A percentile compares a stretch with the other conserved stretches of the same genome.
Conservation (phyloP, 305 asterid species). For the Rubia balearica region DNA sequence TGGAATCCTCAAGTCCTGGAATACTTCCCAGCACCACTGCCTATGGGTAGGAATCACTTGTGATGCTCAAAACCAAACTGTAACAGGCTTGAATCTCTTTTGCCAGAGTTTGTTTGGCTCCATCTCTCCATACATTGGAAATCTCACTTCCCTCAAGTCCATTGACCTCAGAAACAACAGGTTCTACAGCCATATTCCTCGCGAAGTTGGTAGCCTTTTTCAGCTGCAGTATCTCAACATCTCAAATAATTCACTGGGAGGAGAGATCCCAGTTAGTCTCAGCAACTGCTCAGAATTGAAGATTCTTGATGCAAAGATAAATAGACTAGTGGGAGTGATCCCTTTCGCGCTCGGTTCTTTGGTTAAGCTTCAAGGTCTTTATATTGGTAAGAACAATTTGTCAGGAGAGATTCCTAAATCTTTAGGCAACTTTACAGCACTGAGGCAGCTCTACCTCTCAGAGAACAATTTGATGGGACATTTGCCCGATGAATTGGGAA, state of each 20-base stretch:
- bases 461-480: constrained; percentile 12
- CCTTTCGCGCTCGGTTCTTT: constrained; percentile 8
- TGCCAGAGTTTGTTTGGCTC: constrained; percentile 13
- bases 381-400: constrained; percentile 4
- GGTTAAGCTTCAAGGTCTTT: background rate
- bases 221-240: constrained; percentile 8
- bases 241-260: constrained; percentile 15
- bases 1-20: constrained; percentile 17
- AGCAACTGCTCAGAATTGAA: constrained; percentile 11
- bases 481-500: constrained; percentile 8
- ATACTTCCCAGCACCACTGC: constrained; percentile 15
- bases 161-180: constrained; percentile 8
- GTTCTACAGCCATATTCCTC: constrained; percentile 4
- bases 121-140: constrained; percentile 14
- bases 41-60: constrained; percentile 15
- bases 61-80: constrained; percentile 11
- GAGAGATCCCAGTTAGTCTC: constrained; percentile 11
- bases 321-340: constrained; percentile 8
- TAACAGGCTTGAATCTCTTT: constrained; percentile 5
- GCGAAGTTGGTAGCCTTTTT: constrained; percentile 7
- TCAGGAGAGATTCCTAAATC: constrained; percentile 14
- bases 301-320: background rate
- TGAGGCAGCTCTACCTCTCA: constrained; percentile 1
- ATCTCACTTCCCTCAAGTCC: constrained; percentile 13
- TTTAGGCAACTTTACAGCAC: constrained; percentile 11